phyloP scores from a whole-genome alignment of 192 early-diverging fungal genomes.

The Jimgerdemannia lactiflua region DNA sequence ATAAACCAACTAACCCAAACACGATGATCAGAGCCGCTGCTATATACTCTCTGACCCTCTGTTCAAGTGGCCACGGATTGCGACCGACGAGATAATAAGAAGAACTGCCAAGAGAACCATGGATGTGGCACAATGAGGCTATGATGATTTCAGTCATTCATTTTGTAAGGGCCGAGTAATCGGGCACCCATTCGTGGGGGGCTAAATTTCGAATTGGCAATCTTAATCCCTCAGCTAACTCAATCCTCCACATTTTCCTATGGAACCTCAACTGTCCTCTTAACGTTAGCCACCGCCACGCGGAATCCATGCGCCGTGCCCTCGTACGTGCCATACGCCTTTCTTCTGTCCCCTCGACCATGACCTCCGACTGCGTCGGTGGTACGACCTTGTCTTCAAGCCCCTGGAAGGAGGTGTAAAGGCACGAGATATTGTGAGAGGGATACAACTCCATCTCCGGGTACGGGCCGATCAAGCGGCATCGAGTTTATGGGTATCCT shows the following conservation, averaged over 20 bases:
- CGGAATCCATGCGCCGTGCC: constrained; percentile 73
- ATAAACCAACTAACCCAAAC: too few relatives aligned
- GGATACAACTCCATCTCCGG: constrained; percentile 44
- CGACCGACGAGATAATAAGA: too few relatives aligned
- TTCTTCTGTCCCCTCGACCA: constrained; percentile 62
- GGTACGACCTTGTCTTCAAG: constrained; percentile 75
- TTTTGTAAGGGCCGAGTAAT: too few relatives aligned
- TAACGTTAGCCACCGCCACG: constrained; percentile 62
- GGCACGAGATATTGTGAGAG: constrained; percentile 55
- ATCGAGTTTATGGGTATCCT: constrained; percentile 86
- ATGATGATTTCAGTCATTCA: too few relatives aligned
- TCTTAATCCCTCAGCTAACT: constrained; percentile 53
- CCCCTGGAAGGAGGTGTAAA: constrained; percentile 73
- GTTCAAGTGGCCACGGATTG: too few relatives aligned
- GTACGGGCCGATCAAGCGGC: constrained; percentile 61
- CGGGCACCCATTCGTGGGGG: too few relatives aligned
- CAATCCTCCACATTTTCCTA: constrained; percentile 59
- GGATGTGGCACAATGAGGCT: too few relatives aligned
- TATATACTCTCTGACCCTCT: too few relatives aligned
- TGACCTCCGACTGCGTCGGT: constrained; percentile 68
- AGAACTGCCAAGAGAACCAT: too few relatives aligned
- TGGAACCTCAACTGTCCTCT: constrained; percentile 65
- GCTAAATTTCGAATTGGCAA: too few relatives aligned
- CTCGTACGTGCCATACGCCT: constrained; percentile 61
- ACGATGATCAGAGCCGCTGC: too few relatives aligned